Base-by-base conservation (phyloP, 2,329 filamentous ascomycete species). In the Penicillium glabrum region DNA sequence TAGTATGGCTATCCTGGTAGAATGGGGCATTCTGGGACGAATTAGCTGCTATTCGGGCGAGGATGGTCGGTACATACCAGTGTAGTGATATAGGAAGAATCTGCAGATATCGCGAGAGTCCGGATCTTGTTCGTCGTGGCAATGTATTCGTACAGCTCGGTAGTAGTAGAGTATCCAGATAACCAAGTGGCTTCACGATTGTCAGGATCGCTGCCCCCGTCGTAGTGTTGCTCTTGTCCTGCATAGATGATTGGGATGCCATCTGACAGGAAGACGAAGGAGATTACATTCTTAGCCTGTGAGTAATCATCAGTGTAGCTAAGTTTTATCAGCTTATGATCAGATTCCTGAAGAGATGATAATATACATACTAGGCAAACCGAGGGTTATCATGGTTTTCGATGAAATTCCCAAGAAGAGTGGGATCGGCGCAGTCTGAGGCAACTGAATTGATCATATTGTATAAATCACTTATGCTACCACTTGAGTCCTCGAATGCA, bases 171-270 rank as follows among this genome's bases (percentile, higher is more conserved):
- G 69, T 81, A 87, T 7, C 72, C 72, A 11, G 80, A 82, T 11
- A 79, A 70, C 85, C 85, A 87, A 43, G 83, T 75, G 8, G 84
- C 82, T 66, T 86, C 83, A n/a, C 84, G 82, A 45, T 77, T 79
- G 0, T 76, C 75, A 5, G 83, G 83, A 53, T 72, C 72, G 37
- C 69, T 76, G n/a, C 78, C 81, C 23, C 82, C 82, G 2, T 73
- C 69, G 65, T 82, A 87, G 55, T 82, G 83, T 67, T 89, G 86
- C 69, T 89, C 87, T 56, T 86, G 84, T n/a, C 86, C 87, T 54
- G 87, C 81, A 71, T 89, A 89, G 51, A 89, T 66, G 49, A 88
- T 85, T 2, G 86, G 86, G 51, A 89, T 85, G 3, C 86, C 86
- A 52, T 87, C 73, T 1, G 72, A 64, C 5, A 89, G 77, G 44